phyloP scores from a whole-genome alignment of 75 land plant genomes.

The Cupressus sempervirens region DNA sequence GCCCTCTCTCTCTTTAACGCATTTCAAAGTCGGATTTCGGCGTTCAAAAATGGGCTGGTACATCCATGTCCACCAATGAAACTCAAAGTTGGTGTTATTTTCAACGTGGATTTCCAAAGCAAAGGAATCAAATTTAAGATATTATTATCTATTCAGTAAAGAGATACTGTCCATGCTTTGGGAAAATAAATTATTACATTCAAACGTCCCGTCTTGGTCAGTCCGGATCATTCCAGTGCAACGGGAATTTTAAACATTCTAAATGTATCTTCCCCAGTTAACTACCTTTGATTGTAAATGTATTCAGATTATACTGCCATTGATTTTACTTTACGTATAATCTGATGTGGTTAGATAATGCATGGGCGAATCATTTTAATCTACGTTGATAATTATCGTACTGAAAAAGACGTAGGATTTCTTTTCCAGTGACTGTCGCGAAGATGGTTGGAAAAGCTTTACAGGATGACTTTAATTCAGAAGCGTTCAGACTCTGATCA shows the following conservation, averaged over 20 bases:
- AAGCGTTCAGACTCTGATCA: background rate
- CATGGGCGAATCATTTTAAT: slow-evolving; percentile 1
- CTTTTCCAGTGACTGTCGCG: background rate
- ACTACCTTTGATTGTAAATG: background rate
- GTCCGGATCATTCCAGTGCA: background rate
- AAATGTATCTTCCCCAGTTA: too few relatives aligned
- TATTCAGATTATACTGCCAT: background rate
- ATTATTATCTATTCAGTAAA: background rate
- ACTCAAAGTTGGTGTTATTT: background rate
- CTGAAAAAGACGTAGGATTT: slow-evolving; percentile 4
- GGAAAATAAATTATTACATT: background rate
- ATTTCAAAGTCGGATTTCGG: background rate
- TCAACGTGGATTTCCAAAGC: background rate
- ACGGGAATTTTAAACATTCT: too few relatives aligned
- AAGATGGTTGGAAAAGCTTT: background rate
- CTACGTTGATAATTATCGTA: background rate
- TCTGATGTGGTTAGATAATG: background rate
- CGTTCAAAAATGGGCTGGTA: background rate
- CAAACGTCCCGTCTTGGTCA: background rate
- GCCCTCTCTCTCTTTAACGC: background rate
- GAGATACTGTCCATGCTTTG: background rate
- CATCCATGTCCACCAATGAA: background rate
- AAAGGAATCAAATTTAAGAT: background rate
- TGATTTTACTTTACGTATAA: background rate
- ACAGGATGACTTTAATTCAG: background rate